Evolutionary conservation across 176 grass and related monocot genomes (phyloP).

Genomic region (Chrysopogon serrulatus): DNA sequence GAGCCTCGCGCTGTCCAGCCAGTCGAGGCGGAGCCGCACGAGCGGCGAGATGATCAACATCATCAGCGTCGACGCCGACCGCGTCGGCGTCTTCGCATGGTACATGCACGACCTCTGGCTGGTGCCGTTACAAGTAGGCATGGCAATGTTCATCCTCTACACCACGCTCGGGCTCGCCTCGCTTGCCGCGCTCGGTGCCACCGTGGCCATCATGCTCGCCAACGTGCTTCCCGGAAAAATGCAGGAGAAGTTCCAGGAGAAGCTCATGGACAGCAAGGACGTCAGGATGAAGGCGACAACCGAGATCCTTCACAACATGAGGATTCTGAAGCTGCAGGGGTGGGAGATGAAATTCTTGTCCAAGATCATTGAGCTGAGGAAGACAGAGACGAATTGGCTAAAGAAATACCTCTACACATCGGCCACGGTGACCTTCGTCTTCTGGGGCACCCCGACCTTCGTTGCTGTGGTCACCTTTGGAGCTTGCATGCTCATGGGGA

Average conservation of each 20-base stretch:
- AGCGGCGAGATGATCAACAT: too few relatives aligned
- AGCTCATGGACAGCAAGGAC: constrained; percentile 75
- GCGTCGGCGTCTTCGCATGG: constrained; percentile 42
- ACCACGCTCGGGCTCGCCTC: constrained; percentile 55
- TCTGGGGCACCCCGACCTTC: constrained; percentile 58
- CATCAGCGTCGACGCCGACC: constrained; percentile 63
- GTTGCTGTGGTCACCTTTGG: constrained; percentile 69
- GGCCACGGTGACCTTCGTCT: constrained; percentile 31
- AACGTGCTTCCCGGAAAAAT: constrained; percentile 57
- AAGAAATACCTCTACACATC: constrained; percentile 55
- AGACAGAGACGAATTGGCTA: constrained; percentile 55
- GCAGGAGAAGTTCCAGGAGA: constrained; percentile 61
- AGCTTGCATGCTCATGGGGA: constrained; percentile 45
- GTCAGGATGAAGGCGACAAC: constrained; percentile 74
- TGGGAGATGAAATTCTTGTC: constrained; percentile 92
- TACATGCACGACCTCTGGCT: constrained; percentile 84
- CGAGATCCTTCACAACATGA: constrained; percentile 79
- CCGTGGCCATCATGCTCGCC: constrained; percentile 54
- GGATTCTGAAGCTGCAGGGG: constrained; percentile 74
- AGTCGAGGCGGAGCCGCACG: too few relatives aligned
- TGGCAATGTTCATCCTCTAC: constrained; percentile 72
- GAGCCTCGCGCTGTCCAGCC: too few relatives aligned
- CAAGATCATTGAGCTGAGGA: constrained; percentile 67
- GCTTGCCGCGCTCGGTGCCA: constrained; percentile 46
- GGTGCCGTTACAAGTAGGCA: constrained; percentile 59